Base-by-base conservation (phyloP, 2,329 filamentous ascomycete species). In the Sporothrix variecibatus region DNA sequence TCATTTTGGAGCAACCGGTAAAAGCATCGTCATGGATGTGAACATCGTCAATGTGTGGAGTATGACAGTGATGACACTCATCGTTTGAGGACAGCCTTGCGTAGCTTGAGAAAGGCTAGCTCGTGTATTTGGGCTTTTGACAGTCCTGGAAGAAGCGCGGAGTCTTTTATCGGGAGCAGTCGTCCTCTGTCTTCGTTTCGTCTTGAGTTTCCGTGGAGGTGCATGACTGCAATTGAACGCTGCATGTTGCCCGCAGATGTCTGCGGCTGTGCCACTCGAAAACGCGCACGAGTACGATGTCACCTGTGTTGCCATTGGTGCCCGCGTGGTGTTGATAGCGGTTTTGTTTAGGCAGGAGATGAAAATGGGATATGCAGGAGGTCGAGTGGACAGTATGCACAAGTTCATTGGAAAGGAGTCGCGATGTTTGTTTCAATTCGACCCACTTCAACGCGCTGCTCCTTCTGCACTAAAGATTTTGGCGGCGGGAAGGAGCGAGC, bases 401-500 rank as follows among this genome's bases (percentile, higher is more conserved):
- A 23, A 12, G 4, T 23, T 46, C 15, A 34, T 34, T 60, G 28
- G 28, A 23, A 40, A 28, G 12, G 38, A 67, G 62, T 46, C 38
- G 62, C 62, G n/a, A 46, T 67, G 62, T 31, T 28, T 26, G 23
- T 46, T 40, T 67, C 62, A 26, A 65, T 65, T 65, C 5, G 62
- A 43, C 38, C 62, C 62, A 65, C 62, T 17, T 12, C 43, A 49
- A 26, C 62, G 62, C 62, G 38, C 11, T 40, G 20, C 20, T 20
- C 26, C 9, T 56, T 12, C 60, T 17, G 34, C n/a, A 43, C 43
- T 53, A 51, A 34, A 51, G 8, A 12, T n/a, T 34, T 51, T 53
- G 43, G 65, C 65, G 65, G 43, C 65, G 43, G 65, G 65, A 68
- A 31, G 26, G 49, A 56, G 46, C 28, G 67, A 70, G 38, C 17